These are phyloP conservation scores for Collybia sp. DNA, from an alignment of 768 basidiomycete species.

Conservation along the genomic window DNA sequence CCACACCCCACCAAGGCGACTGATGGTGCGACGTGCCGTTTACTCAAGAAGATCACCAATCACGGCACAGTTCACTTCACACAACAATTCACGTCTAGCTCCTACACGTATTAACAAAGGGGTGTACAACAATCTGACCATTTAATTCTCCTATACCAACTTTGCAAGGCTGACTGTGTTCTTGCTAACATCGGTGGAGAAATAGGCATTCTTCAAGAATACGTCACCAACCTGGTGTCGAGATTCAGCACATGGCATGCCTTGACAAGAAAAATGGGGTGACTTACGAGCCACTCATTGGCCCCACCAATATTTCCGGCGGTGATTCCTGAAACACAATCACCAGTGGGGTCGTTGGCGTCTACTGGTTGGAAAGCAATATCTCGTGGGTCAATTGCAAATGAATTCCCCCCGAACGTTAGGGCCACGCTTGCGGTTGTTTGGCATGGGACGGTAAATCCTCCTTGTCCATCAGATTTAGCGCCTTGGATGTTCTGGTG, in stretches of 20 bases:
- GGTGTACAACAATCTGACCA: neutral
- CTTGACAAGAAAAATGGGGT: neutral
- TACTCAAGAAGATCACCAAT: too few species aligned
- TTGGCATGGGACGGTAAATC: slow-evolving; percentile 49
- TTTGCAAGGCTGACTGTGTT: slow-evolving; percentile 60
- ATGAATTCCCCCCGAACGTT: slow-evolving; percentile 39
- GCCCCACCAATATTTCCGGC: slow-evolving; percentile 56
- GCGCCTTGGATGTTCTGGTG: slow-evolving; percentile 40
- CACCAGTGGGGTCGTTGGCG: slow-evolving; percentile 47
- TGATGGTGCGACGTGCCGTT: too few species aligned
- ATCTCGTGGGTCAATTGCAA: slow-evolving; percentile 62
- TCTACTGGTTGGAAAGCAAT: slow-evolving; percentile 52
- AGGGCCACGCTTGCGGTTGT: slow-evolving; percentile 38
- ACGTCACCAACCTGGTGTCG: slow-evolving; percentile 52
- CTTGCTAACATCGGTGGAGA: slow-evolving; percentile 54
- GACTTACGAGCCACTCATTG: slow-evolving; percentile 61
- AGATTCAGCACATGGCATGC: neutral
- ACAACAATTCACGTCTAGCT: neutral
- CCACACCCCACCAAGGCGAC: too few species aligned
- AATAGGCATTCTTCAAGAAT: slow-evolving; percentile 76
- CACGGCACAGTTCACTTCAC: too few species aligned
- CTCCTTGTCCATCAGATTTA: slow-evolving; percentile 36
- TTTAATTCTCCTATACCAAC: slow-evolving; percentile 25
- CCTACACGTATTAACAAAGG: neutral
- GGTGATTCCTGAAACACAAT: slow-evolving; percentile 69